These are phyloP conservation scores for Sphaerulina vaccinii DNA, from an alignment of 2,329 filamentous ascomycete species.

Conservation along the genomic window DNA sequence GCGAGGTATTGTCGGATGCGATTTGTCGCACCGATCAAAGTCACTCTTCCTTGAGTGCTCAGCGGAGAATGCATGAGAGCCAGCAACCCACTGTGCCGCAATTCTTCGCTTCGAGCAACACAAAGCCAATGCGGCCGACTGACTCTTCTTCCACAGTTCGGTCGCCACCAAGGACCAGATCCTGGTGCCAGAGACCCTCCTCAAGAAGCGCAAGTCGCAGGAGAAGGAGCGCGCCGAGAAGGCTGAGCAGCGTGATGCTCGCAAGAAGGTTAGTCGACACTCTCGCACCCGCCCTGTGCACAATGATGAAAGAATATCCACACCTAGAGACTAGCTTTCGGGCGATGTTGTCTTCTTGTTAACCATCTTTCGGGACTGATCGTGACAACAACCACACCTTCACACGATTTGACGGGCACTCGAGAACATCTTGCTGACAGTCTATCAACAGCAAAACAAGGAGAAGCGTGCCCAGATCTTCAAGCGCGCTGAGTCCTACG, in stretches of 20 bases:
- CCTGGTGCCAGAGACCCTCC: slow-evolving; percentile 96
- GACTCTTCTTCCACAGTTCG: slow-evolving; percentile 63
- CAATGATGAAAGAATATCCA: slow-evolving; percentile 76
- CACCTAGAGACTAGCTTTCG: slow-evolving; percentile 79
- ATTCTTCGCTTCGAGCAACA: slow-evolving; percentile 79
- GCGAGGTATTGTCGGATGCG: slow-evolving; percentile 34
- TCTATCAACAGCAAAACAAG: slow-evolving; percentile 76
- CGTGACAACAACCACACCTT: slow-evolving; percentile 43
- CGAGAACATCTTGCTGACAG: slow-evolving; percentile 38
- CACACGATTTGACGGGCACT: slow-evolving; percentile 10
- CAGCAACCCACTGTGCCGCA: slow-evolving; percentile 88
- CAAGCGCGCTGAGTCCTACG: slow-evolving; percentile 99
- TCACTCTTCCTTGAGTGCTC: slow-evolving; percentile 28
- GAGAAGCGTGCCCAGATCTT: slow-evolving; percentile 98
- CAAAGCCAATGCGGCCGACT: slow-evolving; percentile 66
- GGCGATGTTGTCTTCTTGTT: slow-evolving; percentile 96
- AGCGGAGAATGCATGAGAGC: slow-evolving; percentile 46
- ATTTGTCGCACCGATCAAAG: slow-evolving; percentile 73
- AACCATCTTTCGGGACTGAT: slow-evolving; percentile 99
- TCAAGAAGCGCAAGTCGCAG: slow-evolving; percentile 99
- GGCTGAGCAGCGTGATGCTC: slow-evolving; percentile 53
- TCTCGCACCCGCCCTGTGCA: slow-evolving; percentile 27
- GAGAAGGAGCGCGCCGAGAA: slow-evolving; percentile 97
- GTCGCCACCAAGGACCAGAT: slow-evolving; percentile 94
- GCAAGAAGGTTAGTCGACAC: slow-evolving; percentile 75